Conservation (phyloP, 2,329 filamentous ascomycete genomes). For the Tolypocladium tropicale region DNA sequence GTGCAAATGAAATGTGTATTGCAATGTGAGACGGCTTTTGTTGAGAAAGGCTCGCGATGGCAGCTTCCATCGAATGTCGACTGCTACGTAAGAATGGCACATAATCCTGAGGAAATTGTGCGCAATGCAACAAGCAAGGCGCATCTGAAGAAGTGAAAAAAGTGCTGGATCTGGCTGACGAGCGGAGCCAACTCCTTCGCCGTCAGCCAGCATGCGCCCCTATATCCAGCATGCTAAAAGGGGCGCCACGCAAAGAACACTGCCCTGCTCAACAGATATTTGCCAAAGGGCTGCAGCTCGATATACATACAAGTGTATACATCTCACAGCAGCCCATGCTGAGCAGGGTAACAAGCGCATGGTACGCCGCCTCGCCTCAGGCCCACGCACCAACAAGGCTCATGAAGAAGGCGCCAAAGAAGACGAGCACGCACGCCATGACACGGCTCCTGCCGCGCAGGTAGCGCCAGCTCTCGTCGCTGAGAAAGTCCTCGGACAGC, state of each 20-base stretch:
- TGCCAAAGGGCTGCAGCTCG: not conserved
- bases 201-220: not conserved
- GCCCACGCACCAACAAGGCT: constrained; percentile 55
- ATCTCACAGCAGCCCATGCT: not conserved
- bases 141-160: not conserved
- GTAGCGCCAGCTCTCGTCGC: constrained; percentile 50
- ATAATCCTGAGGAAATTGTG: not conserved
- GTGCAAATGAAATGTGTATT: not conserved
- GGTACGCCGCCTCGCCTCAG: constrained; percentile 15
- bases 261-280: not conserved
- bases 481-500: constrained; percentile 60
- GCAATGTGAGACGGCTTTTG: not conserved
- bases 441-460: constrained; percentile 43
- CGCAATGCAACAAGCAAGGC: not conserved
- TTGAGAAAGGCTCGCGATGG: not conserved
- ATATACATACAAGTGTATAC: not conserved
- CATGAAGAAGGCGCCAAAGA: constrained; percentile 51
- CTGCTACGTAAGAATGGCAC: not conserved
- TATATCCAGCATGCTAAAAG: not conserved
- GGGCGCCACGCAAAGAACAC: not conserved
- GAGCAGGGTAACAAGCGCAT: not conserved
- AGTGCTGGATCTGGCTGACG: not conserved
- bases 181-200: not conserved
- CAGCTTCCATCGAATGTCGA: not conserved
- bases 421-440: constrained; percentile 45